Base-by-base conservation (phyloP, 495 filamentous ascomycete species). In the Parathielavia hyrcaniae region DNA sequence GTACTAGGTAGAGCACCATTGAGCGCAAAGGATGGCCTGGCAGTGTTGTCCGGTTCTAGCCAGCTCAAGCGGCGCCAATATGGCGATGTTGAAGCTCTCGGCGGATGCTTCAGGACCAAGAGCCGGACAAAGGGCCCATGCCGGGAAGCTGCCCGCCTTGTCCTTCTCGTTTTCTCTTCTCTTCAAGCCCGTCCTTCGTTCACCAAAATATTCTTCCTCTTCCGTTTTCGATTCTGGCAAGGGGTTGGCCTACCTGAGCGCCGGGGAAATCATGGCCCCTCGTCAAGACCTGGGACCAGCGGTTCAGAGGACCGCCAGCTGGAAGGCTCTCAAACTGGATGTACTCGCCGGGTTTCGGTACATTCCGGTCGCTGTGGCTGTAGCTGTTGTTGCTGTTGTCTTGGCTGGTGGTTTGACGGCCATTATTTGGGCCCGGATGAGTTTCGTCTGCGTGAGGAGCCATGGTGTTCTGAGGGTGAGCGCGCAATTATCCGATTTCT, bases 181-280 rank as follows among this genome's bases (percentile, higher is more conserved):
- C n/a, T n/a, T n/a, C n/a, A n/a, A n/a, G n/a, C n/a, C n/a, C n/a
- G n/a, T n/a, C n/a, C n/a, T n/a, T n/a, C n/a, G n/a, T n/a, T n/a
- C n/a, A n/a, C n/a, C n/a, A n/a, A n/a, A n/a, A n/a, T n/a, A n/a
- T n/a, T n/a, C n/a, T n/a, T n/a, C n/a, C n/a, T n/a, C n/a, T n/a
- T n/a, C n/a, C n/a, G n/a, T n/a, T n/a, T n/a, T n/a, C n/a, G n/a
- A n/a, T n/a, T n/a, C n/a, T n/a, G n/a, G n/a, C n/a, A n/a, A n/a
- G n/a, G 47, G 12, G 20, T 19, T 9, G 11, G 45, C 75, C 34
- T 68, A 89, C 89, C 81, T 93, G 88, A 36, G 93, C 91, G 2
- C 90, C 93, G 4, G 93, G 93, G 66, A 88, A 98, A 66, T 97
- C 91, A 86, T 97, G 89, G 20, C 80, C 88, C 23, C 68, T 64